Percentiles rank a stretch among this genome's conserved stretches.
phyloP scores from a whole-genome alignment of 2,329 filamentous ascomycete genomes.

The Pseudogymnoascus sp. region DNA sequence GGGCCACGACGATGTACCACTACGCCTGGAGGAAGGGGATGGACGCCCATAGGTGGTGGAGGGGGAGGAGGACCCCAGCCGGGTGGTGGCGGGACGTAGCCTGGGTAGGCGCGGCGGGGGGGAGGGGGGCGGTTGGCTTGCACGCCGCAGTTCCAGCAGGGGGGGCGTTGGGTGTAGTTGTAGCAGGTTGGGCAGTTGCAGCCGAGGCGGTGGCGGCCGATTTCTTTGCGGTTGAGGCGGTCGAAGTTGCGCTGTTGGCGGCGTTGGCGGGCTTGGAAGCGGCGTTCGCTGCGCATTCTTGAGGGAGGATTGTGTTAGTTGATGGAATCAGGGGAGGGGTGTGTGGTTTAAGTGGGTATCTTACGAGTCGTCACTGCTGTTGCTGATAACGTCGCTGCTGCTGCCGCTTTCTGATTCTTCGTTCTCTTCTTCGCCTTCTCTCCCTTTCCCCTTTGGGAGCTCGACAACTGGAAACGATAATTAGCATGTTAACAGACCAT shows the following conservation, averaged over 20 bases:
- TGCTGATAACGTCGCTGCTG: slow-evolving; percentile 11
- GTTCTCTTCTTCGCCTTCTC: slow-evolving; percentile 28
- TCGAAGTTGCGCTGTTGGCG: slow-evolving; percentile 32
- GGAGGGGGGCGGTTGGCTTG: slow-evolving; percentile 25
- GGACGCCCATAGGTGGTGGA: slow-evolving; percentile 16
- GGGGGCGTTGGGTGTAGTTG: slow-evolving; percentile 26
- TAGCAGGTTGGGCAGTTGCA: slow-evolving; percentile 38
- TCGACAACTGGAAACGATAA: slow-evolving; percentile 13
- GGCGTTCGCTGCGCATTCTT: slow-evolving; percentile 23
- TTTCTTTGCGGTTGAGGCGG: slow-evolving; percentile 35
- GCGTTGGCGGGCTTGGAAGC: slow-evolving; percentile 29
- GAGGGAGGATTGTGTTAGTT: background rate
- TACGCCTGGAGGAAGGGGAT: background rate
- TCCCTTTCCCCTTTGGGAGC: slow-evolving; percentile 37
- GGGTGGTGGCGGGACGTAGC: background rate
- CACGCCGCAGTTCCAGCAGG: slow-evolving; percentile 36
- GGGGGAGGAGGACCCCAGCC: slow-evolving; percentile 15
- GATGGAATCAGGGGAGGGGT: background rate
- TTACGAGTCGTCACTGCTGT: slow-evolving; percentile 31
- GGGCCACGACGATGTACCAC: slow-evolving; percentile 16
- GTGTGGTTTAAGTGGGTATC: background rate
- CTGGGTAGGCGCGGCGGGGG: slow-evolving; percentile 15
- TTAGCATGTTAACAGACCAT: background rate
- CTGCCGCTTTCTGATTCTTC: slow-evolving; percentile 29
- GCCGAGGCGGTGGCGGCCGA: slow-evolving; percentile 37